A percentile compares a stretch with the other conserved stretches of the same genome.
These are phyloP conservation scores for Cynanchum wilfordii DNA, from an alignment of 257 asterid genomes.

Conservation along the genomic window DNA sequence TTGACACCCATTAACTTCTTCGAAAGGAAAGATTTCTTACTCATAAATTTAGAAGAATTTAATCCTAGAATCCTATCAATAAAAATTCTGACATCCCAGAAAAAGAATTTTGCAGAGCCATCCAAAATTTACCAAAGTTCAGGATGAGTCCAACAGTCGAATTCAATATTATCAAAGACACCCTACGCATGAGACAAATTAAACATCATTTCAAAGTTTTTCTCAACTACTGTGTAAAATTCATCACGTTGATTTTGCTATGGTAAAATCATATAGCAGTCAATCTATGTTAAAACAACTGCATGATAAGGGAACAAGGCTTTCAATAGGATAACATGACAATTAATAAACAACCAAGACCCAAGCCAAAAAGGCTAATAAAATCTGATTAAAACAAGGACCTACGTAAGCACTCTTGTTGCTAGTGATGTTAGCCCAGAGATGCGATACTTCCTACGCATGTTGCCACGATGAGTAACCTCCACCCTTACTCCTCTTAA, in stretches of 20 bases:
- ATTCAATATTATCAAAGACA: neutral
- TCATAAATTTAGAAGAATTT: neutral
- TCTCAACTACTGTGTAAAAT: no score
- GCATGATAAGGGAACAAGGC: neutral
- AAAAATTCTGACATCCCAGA: neutral
- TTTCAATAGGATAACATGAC: neutral
- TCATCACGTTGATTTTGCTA: neutral
- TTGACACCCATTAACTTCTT: neutral
- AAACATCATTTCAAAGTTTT: neutral
- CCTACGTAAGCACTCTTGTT: slow-evolving; percentile 76
- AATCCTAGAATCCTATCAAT: neutral
- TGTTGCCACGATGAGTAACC: slow-evolving; percentile 94
- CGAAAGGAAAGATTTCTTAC: neutral
- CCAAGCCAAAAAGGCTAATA: neutral
- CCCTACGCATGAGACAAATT: neutral
- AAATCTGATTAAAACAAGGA: neutral
- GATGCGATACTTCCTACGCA: slow-evolving; percentile 90
- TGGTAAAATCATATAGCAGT: neutral
- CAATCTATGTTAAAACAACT: neutral
- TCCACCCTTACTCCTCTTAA: slow-evolving; percentile 94
- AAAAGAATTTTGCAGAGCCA: neutral
- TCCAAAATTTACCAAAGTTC: neutral
- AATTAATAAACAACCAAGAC: neutral
- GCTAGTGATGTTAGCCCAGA: slow-evolving; percentile 91
- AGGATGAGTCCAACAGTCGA: no score